Percentiles rank a stretch among this genome's conserved stretches.
Evolutionary conservation across 306 rosid genomes (phyloP).

Genomic region (Senna tora): DNA sequence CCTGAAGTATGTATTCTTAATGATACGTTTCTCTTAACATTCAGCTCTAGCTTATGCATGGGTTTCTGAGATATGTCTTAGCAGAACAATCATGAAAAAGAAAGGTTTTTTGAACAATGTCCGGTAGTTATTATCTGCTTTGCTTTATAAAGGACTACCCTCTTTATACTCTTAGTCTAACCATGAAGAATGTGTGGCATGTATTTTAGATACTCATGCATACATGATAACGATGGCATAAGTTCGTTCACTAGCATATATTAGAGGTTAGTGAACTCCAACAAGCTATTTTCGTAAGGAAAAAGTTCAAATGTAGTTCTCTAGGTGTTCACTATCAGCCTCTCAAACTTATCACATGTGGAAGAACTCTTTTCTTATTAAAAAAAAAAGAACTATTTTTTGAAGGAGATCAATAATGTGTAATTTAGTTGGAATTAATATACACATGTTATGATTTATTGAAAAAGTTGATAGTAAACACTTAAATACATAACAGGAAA

Average conservation of each 20-base stretch:
- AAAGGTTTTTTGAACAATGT: neutral
- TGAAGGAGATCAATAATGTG: neutral
- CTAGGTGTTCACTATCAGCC: neutral
- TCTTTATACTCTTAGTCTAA: neutral
- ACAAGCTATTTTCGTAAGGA: neutral
- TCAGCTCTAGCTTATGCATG: slow-evolving; percentile 15
- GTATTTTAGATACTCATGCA: neutral
- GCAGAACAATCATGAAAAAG: neutral
- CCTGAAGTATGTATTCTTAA: slow-evolving; percentile 74
- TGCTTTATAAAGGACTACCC: neutral
- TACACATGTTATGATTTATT: neutral
- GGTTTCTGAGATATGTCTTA: slow-evolving; percentile 7
- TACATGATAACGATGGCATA: slow-evolving; percentile 1
- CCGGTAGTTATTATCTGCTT: neutral
- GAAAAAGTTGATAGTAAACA: neutral
- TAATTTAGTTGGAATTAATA: neutral
- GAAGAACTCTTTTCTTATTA: neutral
- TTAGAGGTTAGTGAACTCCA: neutral
- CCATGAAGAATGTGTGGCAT: slow-evolving; percentile 26
- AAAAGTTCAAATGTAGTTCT: neutral
- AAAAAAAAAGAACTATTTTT: too few species aligned
- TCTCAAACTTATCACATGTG: neutral
- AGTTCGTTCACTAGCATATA: neutral
- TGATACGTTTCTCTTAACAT: slow-evolving; percentile 30
- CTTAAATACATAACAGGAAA: neutral